Evolutionary conservation across 331 rosid genomes (phyloP).

Genomic region (Malus hybrid): DNA sequence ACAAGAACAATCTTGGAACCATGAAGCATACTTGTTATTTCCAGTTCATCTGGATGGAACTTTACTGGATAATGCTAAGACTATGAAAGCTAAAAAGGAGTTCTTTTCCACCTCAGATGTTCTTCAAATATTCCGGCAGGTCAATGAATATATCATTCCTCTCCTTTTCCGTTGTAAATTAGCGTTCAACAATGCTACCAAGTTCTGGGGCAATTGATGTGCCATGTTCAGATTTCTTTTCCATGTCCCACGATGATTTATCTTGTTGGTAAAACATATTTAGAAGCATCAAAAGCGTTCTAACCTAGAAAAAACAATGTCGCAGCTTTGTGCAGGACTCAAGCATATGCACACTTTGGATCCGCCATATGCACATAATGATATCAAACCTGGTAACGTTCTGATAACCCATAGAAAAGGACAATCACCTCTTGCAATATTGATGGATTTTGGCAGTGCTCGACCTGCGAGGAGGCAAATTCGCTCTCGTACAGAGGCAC

Average conservation of each 20-base stretch:
- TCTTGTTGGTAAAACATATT: background rate
- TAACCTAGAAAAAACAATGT: slow-evolving; percentile 27
- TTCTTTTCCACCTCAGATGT: slow-evolving; percentile 76
- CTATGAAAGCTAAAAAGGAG: slow-evolving; percentile 75
- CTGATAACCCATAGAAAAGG: slow-evolving; percentile 74
- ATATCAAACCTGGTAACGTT: slow-evolving; percentile 92
- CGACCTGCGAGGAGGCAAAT: slow-evolving; percentile 81
- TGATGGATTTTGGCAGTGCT: slow-evolving; percentile 98
- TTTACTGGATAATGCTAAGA: slow-evolving; percentile 70
- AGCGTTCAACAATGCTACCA: background rate
- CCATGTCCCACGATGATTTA: background rate
- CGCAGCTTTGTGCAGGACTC: slow-evolving; percentile 94
- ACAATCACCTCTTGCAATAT: slow-evolving; percentile 76
- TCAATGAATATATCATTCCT: slow-evolving; percentile 16
- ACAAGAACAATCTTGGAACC: slow-evolving; percentile 74
- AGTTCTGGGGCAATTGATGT: background rate
- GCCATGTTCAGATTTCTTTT: background rate
- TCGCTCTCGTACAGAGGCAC: slow-evolving; percentile 72
- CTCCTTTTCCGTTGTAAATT: background rate
- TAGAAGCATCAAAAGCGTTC: slow-evolving; percentile 8
- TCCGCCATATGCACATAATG: slow-evolving; percentile 93
- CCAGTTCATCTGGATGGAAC: slow-evolving; percentile 99
- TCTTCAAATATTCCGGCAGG: slow-evolving; percentile 88
- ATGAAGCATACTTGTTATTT: slow-evolving; percentile 91
- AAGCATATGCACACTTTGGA: slow-evolving; percentile 88